A percentile compares a stretch with the other conserved stretches of the same genome.
phyloP scores from a whole-genome alignment of 2,329 filamentous ascomycete species.

The Eutypa lata region DNA sequence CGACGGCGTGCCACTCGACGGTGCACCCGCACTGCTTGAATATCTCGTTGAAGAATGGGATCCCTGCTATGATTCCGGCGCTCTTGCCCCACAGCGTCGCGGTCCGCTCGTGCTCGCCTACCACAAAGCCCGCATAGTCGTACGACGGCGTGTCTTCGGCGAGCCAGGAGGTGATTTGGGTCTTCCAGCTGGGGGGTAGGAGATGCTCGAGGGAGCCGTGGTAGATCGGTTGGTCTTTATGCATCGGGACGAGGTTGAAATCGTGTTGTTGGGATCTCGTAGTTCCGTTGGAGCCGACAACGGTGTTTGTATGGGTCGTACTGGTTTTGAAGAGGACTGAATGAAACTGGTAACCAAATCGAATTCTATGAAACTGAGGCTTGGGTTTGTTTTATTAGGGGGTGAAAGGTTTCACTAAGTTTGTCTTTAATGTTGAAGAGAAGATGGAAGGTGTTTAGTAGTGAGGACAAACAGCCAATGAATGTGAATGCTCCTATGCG shows the following conservation, averaged over 20 bases:
- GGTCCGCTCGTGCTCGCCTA: constrained; percentile 65
- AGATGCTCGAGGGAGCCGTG: constrained; percentile 60
- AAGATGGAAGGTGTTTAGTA: too few species aligned
- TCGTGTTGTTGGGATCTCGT: not conserved
- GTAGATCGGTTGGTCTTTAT: constrained; percentile 26
- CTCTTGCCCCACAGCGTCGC: constrained; percentile 69
- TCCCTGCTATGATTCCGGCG: constrained; percentile 80
- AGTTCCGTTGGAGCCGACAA: not conserved
- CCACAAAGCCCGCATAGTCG: constrained; percentile 96
- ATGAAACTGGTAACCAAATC: too few species aligned
- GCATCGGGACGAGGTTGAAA: constrained; percentile 9
- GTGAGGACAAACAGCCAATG: too few species aligned
- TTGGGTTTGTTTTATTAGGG: too few species aligned
- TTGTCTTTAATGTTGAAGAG: too few species aligned
- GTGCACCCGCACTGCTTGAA: constrained; percentile 85
- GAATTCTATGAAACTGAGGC: too few species aligned
- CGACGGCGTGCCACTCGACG: constrained; percentile 82
- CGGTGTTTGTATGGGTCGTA: too few species aligned
- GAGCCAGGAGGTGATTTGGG: constrained; percentile 78
- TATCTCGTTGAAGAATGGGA: constrained; percentile 94
- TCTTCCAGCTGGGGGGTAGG: constrained; percentile 81
- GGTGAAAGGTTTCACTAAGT: too few species aligned
- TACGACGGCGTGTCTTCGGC: constrained; percentile 95
- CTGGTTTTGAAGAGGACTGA: too few species aligned
- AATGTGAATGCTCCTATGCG: too few species aligned